Evolutionary conservation across 2,329 filamentous ascomycete genomes (phyloP).

Genomic region (Drechslerella stenobrocha): DNA sequence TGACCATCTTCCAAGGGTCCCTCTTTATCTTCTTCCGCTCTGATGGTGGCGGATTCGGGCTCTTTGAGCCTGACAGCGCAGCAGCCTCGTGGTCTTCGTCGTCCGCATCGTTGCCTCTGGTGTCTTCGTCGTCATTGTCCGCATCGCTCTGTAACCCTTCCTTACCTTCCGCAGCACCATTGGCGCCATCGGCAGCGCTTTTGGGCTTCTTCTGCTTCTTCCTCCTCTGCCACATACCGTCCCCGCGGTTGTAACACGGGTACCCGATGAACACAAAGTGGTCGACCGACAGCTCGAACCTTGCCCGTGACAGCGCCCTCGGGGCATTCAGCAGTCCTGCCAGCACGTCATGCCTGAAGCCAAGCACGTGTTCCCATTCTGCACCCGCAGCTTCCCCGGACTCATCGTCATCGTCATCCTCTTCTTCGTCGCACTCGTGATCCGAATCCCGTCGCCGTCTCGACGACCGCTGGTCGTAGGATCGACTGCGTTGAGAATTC

Average conservation of each 20-base stretch:
- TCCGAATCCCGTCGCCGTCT: slow-evolving; percentile 45
- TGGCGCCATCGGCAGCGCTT: not conserved
- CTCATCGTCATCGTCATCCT: slow-evolving; percentile 57
- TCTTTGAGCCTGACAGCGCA: slow-evolving; percentile 53
- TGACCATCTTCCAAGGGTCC: slow-evolving; percentile 72
- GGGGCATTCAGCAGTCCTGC: slow-evolving; percentile 78
- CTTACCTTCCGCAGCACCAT: slow-evolving; percentile 9
- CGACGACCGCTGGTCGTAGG: slow-evolving; percentile 37
- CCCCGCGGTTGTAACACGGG: slow-evolving; percentile 78
- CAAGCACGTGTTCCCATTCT: slow-evolving; percentile 71
- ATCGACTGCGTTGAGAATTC: slow-evolving; percentile 46
- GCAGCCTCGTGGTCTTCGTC: slow-evolving; percentile 53
- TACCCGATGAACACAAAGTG: slow-evolving; percentile 79
- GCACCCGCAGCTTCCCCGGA: slow-evolving; percentile 59
- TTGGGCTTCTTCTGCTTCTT: slow-evolving; percentile 58
- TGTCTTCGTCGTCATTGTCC: slow-evolving; percentile 54
- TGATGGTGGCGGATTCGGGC: slow-evolving; percentile 55
- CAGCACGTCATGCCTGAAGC: slow-evolving; percentile 74
- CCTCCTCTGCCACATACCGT: slow-evolving; percentile 74
- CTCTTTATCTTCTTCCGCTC: slow-evolving; percentile 62
- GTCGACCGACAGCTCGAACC: slow-evolving; percentile 80
- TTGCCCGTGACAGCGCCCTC: slow-evolving; percentile 74
- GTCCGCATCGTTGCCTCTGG: slow-evolving; percentile 53
- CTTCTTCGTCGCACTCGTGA: slow-evolving; percentile 54
- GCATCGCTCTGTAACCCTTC: slow-evolving; percentile 55